Percentiles rank a stretch among this genome's conserved stretches.
Conservation (phyloP, 371 early-diverging fungal genomes). For the Smittium culicis region DNA sequence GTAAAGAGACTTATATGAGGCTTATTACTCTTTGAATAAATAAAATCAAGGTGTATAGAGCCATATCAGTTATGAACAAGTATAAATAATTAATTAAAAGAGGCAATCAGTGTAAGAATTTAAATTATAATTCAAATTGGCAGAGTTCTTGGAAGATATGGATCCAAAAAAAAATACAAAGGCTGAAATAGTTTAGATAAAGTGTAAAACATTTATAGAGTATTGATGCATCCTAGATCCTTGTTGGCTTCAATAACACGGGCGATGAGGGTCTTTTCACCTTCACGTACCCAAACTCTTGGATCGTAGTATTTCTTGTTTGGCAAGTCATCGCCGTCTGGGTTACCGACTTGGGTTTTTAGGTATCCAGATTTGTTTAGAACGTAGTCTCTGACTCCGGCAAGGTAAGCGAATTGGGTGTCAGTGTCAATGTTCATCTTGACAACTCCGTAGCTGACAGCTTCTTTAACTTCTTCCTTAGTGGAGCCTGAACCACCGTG, state of each 20-base stretch:
- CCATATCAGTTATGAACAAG: no score
- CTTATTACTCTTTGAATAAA: no score
- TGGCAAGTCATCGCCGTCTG: constrained; percentile 77
- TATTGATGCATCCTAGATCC: constrained; percentile 57
- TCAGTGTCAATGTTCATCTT: constrained; percentile 92
- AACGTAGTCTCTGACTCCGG: constrained; percentile 55
- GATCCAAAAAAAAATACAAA: no score
- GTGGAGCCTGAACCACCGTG: constrained; percentile 87
- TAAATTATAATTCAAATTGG: no score
- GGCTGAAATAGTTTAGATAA: no score
- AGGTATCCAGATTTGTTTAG: constrained; percentile 58
- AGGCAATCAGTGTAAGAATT: no score
- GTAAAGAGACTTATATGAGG: no score
- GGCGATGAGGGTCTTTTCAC: constrained; percentile 65
- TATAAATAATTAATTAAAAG: no score
- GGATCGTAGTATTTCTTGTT: constrained; percentile 93
- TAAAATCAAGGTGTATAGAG: no score
- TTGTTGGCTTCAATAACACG: constrained; percentile 66
- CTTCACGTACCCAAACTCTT: constrained; percentile 72
- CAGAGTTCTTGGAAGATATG: no score
- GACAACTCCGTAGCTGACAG: constrained; percentile 68
- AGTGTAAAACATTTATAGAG: constrained; percentile 44
- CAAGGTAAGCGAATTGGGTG: constrained; percentile 73
- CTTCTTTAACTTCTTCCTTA: constrained; percentile 61
- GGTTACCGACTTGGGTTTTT: constrained; percentile 81